Evolutionary conservation across 768 basidiomycete species (phyloP).

Genomic region (Daedaleopsis sinensis): DNA sequence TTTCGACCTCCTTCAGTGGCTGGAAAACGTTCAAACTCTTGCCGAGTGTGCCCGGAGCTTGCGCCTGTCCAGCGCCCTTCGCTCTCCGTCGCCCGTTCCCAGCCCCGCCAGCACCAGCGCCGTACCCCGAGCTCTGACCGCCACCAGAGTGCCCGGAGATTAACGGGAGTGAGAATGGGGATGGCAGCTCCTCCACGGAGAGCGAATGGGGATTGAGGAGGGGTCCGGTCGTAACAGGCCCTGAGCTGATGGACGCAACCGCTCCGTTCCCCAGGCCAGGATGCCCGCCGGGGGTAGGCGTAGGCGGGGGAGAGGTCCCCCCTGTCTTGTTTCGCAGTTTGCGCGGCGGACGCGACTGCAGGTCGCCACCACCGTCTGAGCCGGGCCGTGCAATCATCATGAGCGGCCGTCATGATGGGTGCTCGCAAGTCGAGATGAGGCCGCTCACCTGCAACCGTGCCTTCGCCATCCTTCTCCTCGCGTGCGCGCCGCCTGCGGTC

Average conservation of each 20-base stretch:
- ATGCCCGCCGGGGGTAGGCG: constrained; percentile 49
- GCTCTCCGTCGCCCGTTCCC: constrained; percentile 39
- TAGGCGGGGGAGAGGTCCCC: constrained; percentile 76
- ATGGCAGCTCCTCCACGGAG: constrained; percentile 83
- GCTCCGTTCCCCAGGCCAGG: constrained; percentile 38
- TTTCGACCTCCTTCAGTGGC: constrained; percentile 64
- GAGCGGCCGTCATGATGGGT: not conserved
- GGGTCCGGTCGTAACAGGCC: constrained; percentile 69
- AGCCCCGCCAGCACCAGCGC: constrained; percentile 12
- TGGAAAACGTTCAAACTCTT: constrained; percentile 67
- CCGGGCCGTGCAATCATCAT: constrained; percentile 6
- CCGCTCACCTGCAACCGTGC: constrained; percentile 65
- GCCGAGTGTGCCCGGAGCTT: constrained; percentile 69
- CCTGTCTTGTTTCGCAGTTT: constrained; percentile 81
- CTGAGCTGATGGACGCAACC: constrained; percentile 39
- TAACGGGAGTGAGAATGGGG: constrained; percentile 79
- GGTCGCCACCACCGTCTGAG: constrained; percentile 72
- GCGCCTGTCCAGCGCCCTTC: constrained; percentile 51
- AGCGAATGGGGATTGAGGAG: constrained; percentile 85
- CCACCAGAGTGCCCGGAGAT: constrained; percentile 53
- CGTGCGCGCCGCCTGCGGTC: constrained; percentile 77
- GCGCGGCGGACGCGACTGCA: constrained; percentile 76
- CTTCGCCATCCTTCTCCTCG: constrained; percentile 90
- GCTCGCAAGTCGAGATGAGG: constrained; percentile 1
- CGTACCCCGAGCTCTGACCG: constrained; percentile 21